These are phyloP conservation scores for Solanum chiquidenum DNA, from an alignment of 257 asterid species.

Conservation along the genomic window DNA sequence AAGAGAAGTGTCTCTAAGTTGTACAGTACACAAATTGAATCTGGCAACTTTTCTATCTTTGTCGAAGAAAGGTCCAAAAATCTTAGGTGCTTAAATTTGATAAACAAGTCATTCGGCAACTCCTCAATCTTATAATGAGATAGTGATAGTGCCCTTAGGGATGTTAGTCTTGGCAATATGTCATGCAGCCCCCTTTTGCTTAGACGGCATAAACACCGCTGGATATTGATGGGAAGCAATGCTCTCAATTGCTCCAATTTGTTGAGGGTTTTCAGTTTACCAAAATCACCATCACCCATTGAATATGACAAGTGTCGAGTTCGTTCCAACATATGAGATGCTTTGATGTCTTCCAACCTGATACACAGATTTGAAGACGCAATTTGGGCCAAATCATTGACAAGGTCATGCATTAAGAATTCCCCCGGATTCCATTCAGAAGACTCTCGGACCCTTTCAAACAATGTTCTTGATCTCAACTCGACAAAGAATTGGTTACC, in stretches of 20 bases:
- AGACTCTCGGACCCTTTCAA: not conserved
- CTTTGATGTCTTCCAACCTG: not conserved
- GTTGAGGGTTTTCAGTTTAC: not conserved
- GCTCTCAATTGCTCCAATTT: not conserved
- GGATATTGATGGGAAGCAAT: not conserved
- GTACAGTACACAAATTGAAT: not conserved
- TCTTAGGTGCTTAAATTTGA: not conserved
- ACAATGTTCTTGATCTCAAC: not conserved
- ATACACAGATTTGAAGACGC: not conserved
- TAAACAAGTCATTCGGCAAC: not conserved
- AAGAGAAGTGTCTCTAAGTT: not conserved
- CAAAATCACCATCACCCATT: not conserved
- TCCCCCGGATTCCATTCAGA: not conserved
- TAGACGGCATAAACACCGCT: rapidly evolving
- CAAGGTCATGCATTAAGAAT: constrained; percentile 1
- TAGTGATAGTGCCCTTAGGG: constrained; percentile 4
- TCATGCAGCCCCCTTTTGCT: not conserved
- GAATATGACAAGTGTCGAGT: not conserved
- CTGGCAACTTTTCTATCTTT: not conserved
- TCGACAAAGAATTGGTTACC: not conserved
- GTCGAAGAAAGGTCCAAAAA: not conserved
- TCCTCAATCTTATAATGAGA: not conserved
- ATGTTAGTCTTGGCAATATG: not conserved
- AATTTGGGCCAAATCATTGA: not conserved
- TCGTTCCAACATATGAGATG: too few relatives aligned